Base-by-base conservation (phyloP, 495 filamentous ascomycete species). In the Penicillium psychrofluorescens region DNA sequence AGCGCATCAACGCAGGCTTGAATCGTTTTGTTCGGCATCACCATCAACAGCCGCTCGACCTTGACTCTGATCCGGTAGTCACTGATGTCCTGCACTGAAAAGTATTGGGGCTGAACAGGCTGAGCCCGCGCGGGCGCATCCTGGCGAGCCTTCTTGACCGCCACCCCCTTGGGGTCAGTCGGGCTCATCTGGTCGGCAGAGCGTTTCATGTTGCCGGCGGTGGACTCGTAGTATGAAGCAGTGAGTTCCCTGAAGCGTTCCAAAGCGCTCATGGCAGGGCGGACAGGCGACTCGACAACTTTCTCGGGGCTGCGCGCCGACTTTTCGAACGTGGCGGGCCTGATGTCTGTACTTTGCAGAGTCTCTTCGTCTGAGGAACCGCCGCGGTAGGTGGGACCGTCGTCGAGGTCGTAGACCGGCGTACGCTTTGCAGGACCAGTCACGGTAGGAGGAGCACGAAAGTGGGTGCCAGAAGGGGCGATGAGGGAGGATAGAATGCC, bases 381-480 rank as follows among this genome's bases (percentile, higher is more conserved):
- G 13, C 71, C 77, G 44, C 67, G 64, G 52, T 76, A 81, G 29
- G 65, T 71, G 7, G 80, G 76, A 7, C 71, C 78, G 36, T 84
- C 80, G 46, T 77, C 76, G 6, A 77, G 42, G 35, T 77, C 67
- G 29, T 77, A 62, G 2, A 65, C 60, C 1, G 64, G 59, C 1
- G 58, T 59, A 46, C 66, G 57, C 43, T 69, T 68, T 7, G 62
- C 53, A 38, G 59, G 62, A 33, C 54, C 56, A 27, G 40, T 37
- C 47, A 58, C 15, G 14, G 40, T 47, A 12, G 55, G 47, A 40
- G 84, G 87, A 36, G 77, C 70, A 35, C 75, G 76, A 52, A 84
- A 90, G 11, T 68, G 62, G 6, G 88, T 94, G 10, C 90, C 90
- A 35, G 81, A 78, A 12, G 90, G 90, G 7, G 86, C 86, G 74